Evolutionary conservation across 2,329 filamentous ascomycete species (phyloP).

Genomic region (Hypocrella siamensis): DNA sequence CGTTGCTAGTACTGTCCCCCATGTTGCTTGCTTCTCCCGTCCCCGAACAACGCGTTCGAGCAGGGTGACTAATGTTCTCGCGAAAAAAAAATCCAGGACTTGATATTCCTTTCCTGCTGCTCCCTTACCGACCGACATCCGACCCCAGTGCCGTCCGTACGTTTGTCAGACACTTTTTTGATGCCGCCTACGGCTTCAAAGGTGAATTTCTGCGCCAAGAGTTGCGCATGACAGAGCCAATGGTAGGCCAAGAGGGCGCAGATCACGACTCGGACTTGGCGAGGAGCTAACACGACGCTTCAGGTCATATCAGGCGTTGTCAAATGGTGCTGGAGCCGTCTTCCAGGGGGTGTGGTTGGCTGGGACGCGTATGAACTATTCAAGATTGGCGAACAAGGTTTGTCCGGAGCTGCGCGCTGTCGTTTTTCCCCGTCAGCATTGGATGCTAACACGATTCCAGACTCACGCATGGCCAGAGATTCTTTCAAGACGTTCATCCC

Average conservation of each 20-base stretch:
- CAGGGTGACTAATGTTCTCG: slow-evolving; percentile 1
- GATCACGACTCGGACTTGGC: neutral
- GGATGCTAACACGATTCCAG: slow-evolving; percentile 31
- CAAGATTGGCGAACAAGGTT: slow-evolving; percentile 85
- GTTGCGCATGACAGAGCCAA: slow-evolving; percentile 80
- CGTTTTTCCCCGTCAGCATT: neutral
- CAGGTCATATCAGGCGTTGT: slow-evolving; percentile 85
- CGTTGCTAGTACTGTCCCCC: slow-evolving; percentile 12
- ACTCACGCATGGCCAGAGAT: slow-evolving; percentile 81
- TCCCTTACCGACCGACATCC: slow-evolving; percentile 86
- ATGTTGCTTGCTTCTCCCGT: too few relatives aligned
- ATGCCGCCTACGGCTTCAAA: slow-evolving; percentile 43
- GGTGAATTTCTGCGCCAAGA: slow-evolving; percentile 69
- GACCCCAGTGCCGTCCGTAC: slow-evolving; percentile 84
- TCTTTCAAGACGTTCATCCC: slow-evolving; percentile 96
- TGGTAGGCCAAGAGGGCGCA: slow-evolving; percentile 48
- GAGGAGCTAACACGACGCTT: neutral
- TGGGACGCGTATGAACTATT: slow-evolving; percentile 98
- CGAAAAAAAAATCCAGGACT: slow-evolving; percentile 42
- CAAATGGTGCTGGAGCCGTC: slow-evolving; percentile 97
- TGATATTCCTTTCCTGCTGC: slow-evolving; percentile 78
- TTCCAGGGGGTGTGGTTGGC: slow-evolving; percentile 80
- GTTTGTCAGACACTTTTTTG: slow-evolving; percentile 88
- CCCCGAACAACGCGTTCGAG: too few relatives aligned
- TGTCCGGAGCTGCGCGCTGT: neutral